Conservation (phyloP, 2,329 filamentous ascomycete genomes). For the Cadophora sp. region DNA sequence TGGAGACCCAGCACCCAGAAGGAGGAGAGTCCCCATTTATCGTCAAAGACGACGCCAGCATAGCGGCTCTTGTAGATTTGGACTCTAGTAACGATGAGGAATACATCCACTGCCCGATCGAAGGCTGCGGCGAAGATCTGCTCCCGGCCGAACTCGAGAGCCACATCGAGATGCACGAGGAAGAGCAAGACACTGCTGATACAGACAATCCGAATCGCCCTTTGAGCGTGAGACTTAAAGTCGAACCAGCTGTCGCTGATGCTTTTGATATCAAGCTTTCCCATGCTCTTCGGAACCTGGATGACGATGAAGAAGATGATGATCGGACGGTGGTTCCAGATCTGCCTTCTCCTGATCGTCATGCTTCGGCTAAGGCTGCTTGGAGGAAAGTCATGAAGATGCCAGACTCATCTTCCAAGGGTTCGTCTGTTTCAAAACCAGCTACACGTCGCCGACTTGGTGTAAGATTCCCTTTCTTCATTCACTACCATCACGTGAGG, state of each 20-base stretch:
- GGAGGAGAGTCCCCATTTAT: slow-evolving; percentile 43
- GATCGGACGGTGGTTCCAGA: not conserved
- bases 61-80: slow-evolving; percentile 29
- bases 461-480: slow-evolving; percentile 39
- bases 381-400: slow-evolving; percentile 45
- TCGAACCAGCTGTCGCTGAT: slow-evolving; percentile 25
- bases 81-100: slow-evolving; percentile 42
- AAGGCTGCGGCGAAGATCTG: slow-evolving; percentile 66
- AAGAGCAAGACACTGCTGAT: slow-evolving; percentile 32
- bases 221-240: slow-evolving; percentile 27
- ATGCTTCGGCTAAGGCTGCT: slow-evolving; percentile 36
- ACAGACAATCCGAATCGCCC: slow-evolving; percentile 22
- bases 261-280: slow-evolving; percentile 39
- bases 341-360: slow-evolving; percentile 26
- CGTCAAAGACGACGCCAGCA: slow-evolving; percentile 39
- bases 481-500: slow-evolving; percentile 21
- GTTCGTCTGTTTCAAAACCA: slow-evolving; percentile 13
- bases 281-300: slow-evolving; percentile 36
- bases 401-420: slow-evolving; percentile 34
- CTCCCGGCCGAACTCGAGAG: slow-evolving; percentile 58
- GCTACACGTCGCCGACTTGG: slow-evolving; percentile 40
- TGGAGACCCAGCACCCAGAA: slow-evolving; percentile 44
- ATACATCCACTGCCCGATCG: slow-evolving; percentile 60
- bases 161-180: slow-evolving; percentile 64
- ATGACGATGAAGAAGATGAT: slow-evolving; percentile 23